phyloP scores from a whole-genome alignment of 345 rosid genomes.

The Clarkia xantiana region DNA sequence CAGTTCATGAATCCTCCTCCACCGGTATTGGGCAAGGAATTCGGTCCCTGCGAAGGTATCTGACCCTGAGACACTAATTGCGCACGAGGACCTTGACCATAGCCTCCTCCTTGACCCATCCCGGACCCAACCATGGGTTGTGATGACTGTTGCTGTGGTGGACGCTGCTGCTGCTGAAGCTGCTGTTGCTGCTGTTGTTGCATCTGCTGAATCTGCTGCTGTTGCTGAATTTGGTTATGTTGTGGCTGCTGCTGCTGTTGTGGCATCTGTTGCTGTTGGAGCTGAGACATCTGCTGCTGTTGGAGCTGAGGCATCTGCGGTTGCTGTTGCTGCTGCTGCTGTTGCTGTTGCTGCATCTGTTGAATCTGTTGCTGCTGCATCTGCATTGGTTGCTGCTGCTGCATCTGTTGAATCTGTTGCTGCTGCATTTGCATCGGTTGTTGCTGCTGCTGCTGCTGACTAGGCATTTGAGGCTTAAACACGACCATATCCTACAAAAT shows the following conservation, averaged over 20 bases:
- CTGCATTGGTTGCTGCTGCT: constrained; percentile 12
- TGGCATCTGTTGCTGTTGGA: constrained; percentile 39
- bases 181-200: constrained; percentile 18
- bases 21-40: constrained; percentile 65
- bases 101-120: constrained; percentile 42
- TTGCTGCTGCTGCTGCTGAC: constrained; percentile 39
- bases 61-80: constrained; percentile 54
- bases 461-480: constrained; percentile 74
- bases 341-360: constrained; percentile 21
- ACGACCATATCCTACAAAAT: constrained; percentile 80
- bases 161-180: constrained; percentile 25
- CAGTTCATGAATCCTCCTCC: constrained; percentile 56
- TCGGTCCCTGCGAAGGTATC: constrained; percentile 55
- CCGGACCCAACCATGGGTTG: constrained; percentile 16
- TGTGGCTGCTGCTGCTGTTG: constrained; percentile 21
- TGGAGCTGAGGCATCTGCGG: constrained; percentile 12
- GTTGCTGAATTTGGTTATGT: constrained; percentile 21
- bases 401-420: constrained; percentile 20
- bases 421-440: constrained; percentile 21
- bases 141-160: constrained; percentile 22
- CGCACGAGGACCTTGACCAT: constrained; percentile 51
- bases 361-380: constrained; percentile 19
- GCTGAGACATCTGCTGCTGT: constrained; percentile 17
- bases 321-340: constrained; percentile 17
- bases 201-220: constrained; percentile 13